Conservation (phyloP, 768 basidiomycete genomes). For the Pseudohyphozyma bogoriensis region DNA sequence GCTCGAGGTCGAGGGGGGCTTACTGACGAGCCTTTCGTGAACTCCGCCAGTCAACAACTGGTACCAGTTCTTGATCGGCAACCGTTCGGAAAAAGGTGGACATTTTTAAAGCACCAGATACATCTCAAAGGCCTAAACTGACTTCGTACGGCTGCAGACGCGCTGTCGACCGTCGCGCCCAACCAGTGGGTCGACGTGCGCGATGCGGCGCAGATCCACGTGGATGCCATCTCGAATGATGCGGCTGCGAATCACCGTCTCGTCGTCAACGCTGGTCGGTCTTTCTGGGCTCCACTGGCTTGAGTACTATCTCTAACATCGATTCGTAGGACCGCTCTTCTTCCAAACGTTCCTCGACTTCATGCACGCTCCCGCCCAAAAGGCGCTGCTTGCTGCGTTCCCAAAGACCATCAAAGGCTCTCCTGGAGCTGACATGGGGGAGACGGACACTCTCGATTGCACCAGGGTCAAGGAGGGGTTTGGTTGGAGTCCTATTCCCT, state of each 20-base stretch:
- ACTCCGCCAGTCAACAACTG: too few relatives aligned
- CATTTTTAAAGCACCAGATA: constrained; percentile 26
- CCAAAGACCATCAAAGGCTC: constrained; percentile 8
- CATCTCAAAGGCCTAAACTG: constrained; percentile 23
- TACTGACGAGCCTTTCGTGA: too few relatives aligned
- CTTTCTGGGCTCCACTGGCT: not conserved
- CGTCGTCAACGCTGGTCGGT: constrained; percentile 17
- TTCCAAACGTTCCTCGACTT: constrained; percentile 24
- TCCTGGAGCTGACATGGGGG: constrained; percentile 3
- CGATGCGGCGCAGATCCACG: constrained; percentile 38
- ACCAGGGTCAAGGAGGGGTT: constrained; percentile 9
- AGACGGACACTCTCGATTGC: constrained; percentile 18
- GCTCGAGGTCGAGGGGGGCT: too few relatives aligned
- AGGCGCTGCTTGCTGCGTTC: constrained; percentile 2
- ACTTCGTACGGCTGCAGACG: too few relatives aligned
- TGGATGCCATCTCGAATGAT: constrained; percentile 32
- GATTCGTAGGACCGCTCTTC: constrained; percentile 8
- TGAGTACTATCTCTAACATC: not conserved
- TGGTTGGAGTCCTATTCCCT: constrained; percentile 10
- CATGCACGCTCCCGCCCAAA: not conserved
- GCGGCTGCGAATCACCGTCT: constrained; percentile 31
- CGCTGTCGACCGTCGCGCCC: constrained; percentile 10
- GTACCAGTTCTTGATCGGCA: too few relatives aligned
- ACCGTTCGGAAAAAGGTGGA: too few relatives aligned
- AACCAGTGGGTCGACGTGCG: constrained; percentile 42